Conservation (phyloP, 2,329 filamentous ascomycete species). For the Pseudofabraea citricarpa region DNA sequence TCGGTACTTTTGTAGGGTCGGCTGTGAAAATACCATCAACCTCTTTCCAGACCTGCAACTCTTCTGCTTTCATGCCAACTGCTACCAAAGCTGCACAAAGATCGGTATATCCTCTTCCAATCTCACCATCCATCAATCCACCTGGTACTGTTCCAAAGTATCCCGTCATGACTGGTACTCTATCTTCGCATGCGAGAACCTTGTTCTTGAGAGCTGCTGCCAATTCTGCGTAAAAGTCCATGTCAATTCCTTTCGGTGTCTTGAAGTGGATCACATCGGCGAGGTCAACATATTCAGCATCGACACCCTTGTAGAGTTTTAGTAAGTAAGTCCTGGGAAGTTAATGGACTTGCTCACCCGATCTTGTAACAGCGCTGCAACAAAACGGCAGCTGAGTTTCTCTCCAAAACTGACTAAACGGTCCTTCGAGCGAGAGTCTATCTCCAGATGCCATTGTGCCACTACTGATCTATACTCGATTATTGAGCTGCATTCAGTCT, state of each 20-base stretch:
- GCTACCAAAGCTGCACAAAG: constrained; percentile 89
- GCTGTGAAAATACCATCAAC: constrained; percentile 89
- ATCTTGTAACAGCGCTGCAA: constrained; percentile 80
- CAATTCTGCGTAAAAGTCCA: constrained; percentile 65
- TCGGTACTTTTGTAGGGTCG: constrained; percentile 86
- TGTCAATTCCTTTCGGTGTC: constrained; percentile 52
- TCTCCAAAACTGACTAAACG: constrained; percentile 93
- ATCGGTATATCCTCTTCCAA: constrained; percentile 95
- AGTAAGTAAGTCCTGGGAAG: background rate
- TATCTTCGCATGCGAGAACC: constrained; percentile 58
- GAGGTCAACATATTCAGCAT: constrained; percentile 86
- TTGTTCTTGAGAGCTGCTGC: constrained; percentile 57
- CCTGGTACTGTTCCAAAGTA: constrained; percentile 94
- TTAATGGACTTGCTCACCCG: constrained; percentile 35
- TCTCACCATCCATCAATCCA: constrained; percentile 79
- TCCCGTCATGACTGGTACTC: constrained; percentile 78
- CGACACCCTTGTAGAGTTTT: constrained; percentile 52
- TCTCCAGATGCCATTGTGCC: constrained; percentile 65
- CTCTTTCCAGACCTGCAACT: constrained; percentile 98
- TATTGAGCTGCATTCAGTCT: constrained; percentile 75
- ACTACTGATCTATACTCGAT: constrained; percentile 65
- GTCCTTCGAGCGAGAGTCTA: constrained; percentile 74
- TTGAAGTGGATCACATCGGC: constrained; percentile 74
- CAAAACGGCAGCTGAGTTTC: constrained; percentile 89
- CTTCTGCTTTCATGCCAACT: constrained; percentile 79